These are phyloP conservation scores for Arthroderma uncinatum DNA, from an alignment of 2,329 filamentous ascomycete genomes.

Conservation along the genomic window DNA sequence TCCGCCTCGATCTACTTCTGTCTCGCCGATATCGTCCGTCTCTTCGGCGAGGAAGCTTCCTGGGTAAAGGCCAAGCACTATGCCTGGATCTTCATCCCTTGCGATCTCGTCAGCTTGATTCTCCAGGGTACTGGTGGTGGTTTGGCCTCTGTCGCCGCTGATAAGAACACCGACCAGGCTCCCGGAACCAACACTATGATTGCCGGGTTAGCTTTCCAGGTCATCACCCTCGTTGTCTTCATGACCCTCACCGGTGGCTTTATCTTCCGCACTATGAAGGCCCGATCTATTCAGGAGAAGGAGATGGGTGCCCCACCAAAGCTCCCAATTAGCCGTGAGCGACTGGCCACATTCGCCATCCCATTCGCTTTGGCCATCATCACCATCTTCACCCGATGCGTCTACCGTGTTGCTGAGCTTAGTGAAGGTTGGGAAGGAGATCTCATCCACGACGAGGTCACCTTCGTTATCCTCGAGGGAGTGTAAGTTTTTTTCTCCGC, in stretches of 20 bases:
- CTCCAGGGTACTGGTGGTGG: constrained; percentile 35
- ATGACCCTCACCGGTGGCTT: constrained; percentile 43
- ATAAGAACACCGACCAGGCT: constrained; percentile 22
- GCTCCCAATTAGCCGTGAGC: constrained; percentile 20
- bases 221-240: constrained; percentile 47
- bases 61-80: constrained; percentile 29
- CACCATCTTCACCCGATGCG: constrained; percentile 38
- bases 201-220: constrained; percentile 52
- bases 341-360: constrained; percentile 28
- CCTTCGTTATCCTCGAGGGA: constrained; percentile 46
- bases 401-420: constrained; percentile 43
- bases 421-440: constrained; percentile 37
- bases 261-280: constrained; percentile 17
- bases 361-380: constrained; percentile 34
- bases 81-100: constrained; percentile 32
- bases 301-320: constrained; percentile 1
- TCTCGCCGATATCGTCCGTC: constrained; percentile 36
- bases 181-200: constrained; percentile 53
- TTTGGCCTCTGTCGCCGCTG: constrained; percentile 19
- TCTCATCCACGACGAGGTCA: constrained; percentile 40
- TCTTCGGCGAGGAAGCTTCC: constrained; percentile 31
- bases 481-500: constrained; percentile 17
- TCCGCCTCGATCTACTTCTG: constrained; percentile 58
- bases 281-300: constrained; percentile 9
- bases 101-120: constrained; percentile 33